Evolutionary conservation across 805 yeast genomes (phyloP), one percentile per base, ranked within the genome.

Genomic region (Metschnikowia chrysomelidarum): DNA sequence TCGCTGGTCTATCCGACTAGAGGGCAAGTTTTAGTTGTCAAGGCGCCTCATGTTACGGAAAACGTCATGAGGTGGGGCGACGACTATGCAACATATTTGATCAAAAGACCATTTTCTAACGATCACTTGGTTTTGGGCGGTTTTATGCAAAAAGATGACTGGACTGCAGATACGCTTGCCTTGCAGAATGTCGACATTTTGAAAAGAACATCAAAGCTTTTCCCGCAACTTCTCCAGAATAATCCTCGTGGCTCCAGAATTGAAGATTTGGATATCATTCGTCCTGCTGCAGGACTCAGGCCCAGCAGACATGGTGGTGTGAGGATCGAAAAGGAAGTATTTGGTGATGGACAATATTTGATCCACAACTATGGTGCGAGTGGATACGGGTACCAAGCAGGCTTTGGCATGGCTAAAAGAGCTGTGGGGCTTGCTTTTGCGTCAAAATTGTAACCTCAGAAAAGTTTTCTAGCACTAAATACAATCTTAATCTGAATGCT

Each of bases 291-390:
- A 5, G 95, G 94, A 0, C 64, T 83, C 28, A 71, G 95, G 44
- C 95, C 95, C 5, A 68, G 80, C 24, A 71, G 94, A 51, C 69
- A 74, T 25, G 93, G 89, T 10, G 94, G 94, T 4, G 78, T 75
- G 5, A 67, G 94, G 34, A 74, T 86, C 27, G 93, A 82, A 52
- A 55, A 58, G 27, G 83, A 80, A 47, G 40, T 36, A 4, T 23
- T 49, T 11, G 59, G 62, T 10, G 62, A 57, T 8, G 63, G 56
- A 3, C 41, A 40, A 7, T 38, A 67, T 1, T 51, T 81, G 12
- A 66, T 86, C 15, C 94, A 86, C 53, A 79, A 82, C 56, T 81
- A 82, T 49, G 93, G 93, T 27, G 79, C 82, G 9, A 59, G 76
- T 38, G 85, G 84, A 0, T 75, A 77, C 43, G 84, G 84, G 3